Conservation (phyloP, 2,329 filamentous ascomycete species). For the Neofusicoccum laricinum region DNA sequence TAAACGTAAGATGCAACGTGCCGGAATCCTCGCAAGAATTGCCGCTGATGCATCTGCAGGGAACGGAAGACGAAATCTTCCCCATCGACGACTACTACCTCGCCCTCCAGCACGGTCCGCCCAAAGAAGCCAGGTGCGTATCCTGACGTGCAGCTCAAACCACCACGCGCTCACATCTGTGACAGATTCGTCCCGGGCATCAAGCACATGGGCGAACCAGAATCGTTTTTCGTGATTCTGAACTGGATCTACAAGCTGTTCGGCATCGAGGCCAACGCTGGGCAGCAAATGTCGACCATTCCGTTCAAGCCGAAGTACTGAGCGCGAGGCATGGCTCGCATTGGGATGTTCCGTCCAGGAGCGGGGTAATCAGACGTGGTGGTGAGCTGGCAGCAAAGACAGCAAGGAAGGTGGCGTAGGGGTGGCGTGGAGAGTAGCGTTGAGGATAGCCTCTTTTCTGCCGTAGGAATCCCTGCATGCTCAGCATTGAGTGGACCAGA, state of each 20-base stretch:
- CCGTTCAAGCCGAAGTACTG: slow-evolving; percentile 47
- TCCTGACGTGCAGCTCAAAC: neutral
- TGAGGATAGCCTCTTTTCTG: neutral
- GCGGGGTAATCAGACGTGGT: slow-evolving; percentile 2
- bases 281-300: slow-evolving; percentile 46
- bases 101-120: slow-evolving; percentile 50
- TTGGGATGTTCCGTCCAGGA: neutral
- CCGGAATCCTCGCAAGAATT: neutral
- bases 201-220: slow-evolving; percentile 54
- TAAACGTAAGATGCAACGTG: slow-evolving; percentile 42
- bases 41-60: slow-evolving; percentile 22
- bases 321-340: neutral
- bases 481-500: neutral
- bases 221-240: slow-evolving; percentile 48
- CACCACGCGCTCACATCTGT: neutral
- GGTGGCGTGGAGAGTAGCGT: neutral
- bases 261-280: slow-evolving; percentile 41
- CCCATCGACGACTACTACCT: slow-evolving; percentile 60
- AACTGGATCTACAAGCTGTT: slow-evolving; percentile 50
- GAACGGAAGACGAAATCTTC: slow-evolving; percentile 60
- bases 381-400: neutral
- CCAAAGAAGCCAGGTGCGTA: slow-evolving; percentile 48
- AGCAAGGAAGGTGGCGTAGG: slow-evolving; percentile 1
- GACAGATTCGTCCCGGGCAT: slow-evolving; percentile 39
- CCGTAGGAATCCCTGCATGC: neutral